Percentiles rank a stretch among this genome's conserved stretches.
Evolutionary conservation across 2,329 filamentous ascomycete species (phyloP).

Genomic region (Ophiocordyceps camponoti-floridani): DNA sequence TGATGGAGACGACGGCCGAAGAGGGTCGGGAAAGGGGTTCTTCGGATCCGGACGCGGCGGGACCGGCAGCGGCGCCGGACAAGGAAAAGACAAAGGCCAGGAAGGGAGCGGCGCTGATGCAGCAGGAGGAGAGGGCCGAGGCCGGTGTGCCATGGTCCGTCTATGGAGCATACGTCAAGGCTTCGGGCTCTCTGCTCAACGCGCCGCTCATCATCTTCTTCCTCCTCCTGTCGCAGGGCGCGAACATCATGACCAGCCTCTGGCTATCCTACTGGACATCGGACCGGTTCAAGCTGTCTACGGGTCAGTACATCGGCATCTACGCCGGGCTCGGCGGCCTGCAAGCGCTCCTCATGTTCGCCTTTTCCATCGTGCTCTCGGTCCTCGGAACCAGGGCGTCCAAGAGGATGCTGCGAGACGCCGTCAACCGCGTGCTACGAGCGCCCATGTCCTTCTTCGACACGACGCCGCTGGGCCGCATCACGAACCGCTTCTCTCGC

Average conservation of each 20-base stretch:
- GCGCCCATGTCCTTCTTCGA: conserved; percentile 88
- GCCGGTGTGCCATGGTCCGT: conserved; percentile 65
- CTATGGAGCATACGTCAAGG: conserved; percentile 59
- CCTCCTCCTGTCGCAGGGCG: conserved; percentile 56
- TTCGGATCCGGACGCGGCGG: conserved; percentile 26
- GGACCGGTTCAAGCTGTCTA: conserved; percentile 49
- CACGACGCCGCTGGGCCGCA: conserved; percentile 83
- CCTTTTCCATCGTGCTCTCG: conserved; percentile 63
- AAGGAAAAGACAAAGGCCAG: conserved; percentile 35
- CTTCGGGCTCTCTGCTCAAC: conserved; percentile 54
- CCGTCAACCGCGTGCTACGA: conserved; percentile 58
- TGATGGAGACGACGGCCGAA: conserved; percentile 73
- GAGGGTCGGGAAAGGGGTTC: conserved; percentile 37
- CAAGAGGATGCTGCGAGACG: conserved; percentile 62
- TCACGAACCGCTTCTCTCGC: conserved; percentile 89
- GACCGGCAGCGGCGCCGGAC: conserved; percentile 16
- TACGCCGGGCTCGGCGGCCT: conserved; percentile 53
- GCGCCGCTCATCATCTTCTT: conserved; percentile 44
- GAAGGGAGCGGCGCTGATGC: conserved; percentile 50
- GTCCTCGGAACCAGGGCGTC: conserved; percentile 67
- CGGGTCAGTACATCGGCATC: conserved; percentile 53
- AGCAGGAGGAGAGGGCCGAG: conserved; percentile 50
- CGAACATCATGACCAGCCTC: conserved; percentile 73
- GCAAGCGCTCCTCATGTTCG: conserved; percentile 62
- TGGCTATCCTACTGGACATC: conserved; percentile 95